These are phyloP conservation scores for Fomitopsis pinicola DNA, from an alignment of 1,284 basidiomycete genomes.

Conservation along the genomic window DNA sequence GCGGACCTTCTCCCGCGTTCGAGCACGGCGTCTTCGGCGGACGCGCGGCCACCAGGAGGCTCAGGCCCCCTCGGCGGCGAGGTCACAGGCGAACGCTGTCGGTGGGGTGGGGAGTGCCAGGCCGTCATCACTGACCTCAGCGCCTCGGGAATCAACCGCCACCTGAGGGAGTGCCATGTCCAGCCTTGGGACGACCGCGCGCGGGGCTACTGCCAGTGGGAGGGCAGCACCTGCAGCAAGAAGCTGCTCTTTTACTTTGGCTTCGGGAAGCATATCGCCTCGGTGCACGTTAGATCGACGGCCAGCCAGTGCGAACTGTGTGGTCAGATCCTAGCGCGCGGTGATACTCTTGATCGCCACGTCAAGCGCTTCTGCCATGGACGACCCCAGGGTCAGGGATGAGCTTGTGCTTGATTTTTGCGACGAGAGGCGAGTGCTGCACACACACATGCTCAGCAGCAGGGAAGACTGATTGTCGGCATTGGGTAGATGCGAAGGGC, in stretches of 20 bases:
- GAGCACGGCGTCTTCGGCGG: not conserved
- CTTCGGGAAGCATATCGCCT: constrained; percentile 6
- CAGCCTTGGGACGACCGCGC: not conserved
- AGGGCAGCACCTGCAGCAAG: not conserved
- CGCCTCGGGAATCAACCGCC: constrained; percentile 1
- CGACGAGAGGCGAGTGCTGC: not conserved
- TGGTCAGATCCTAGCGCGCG: not conserved
- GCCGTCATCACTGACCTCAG: not conserved
- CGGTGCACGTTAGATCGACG: constrained; percentile 1
- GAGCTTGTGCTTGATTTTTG: not conserved
- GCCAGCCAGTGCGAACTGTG: not conserved
- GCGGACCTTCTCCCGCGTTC: not conserved
- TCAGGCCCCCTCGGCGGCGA: not conserved
- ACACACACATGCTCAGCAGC: too few relatives aligned
- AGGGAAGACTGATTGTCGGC: not conserved
- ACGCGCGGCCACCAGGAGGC: not conserved
- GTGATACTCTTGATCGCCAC: constrained; percentile 3
- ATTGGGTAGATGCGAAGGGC: not conserved
- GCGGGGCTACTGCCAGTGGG: constrained; percentile 3
- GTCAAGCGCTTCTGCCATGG: constrained; percentile 1
- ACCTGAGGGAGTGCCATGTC: not conserved
- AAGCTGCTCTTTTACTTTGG: not conserved
- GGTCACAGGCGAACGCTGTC: not conserved
- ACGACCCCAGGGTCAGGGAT: not conserved
- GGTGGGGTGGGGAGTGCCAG: not conserved